A percentile compares a stretch with the other conserved stretches of the same genome.
phyloP scores from a whole-genome alignment of 1,284 basidiomycete genomes.

The Cryptococcus maquisensis region DNA sequence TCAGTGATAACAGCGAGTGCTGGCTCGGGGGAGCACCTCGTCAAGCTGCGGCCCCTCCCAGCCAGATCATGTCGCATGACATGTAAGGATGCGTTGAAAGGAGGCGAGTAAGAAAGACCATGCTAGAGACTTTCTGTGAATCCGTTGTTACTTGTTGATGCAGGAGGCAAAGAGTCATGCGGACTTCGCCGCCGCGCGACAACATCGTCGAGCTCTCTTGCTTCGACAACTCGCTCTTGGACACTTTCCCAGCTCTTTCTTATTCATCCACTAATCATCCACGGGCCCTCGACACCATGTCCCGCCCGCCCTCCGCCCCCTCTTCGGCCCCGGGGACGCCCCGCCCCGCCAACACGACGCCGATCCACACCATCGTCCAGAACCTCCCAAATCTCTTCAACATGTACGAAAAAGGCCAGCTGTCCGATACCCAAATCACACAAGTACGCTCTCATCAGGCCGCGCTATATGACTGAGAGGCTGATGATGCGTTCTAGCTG shows the following conservation, averaged over 20 bases:
- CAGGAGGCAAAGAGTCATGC: too few relatives aligned
- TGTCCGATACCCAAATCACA: conserved; percentile 9
- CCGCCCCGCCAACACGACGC: neutral
- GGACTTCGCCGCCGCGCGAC: too few relatives aligned
- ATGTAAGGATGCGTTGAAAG: neutral
- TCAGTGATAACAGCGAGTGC: too few relatives aligned
- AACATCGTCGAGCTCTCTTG: too few relatives aligned
- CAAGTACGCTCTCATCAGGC: conserved; percentile 10
- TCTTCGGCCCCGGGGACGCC: neutral
- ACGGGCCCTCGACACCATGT: too few relatives aligned
- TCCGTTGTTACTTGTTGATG: too few relatives aligned
- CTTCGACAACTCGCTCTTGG: too few relatives aligned
- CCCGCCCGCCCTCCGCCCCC: neutral
- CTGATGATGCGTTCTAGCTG: neutral
- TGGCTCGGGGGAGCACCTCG: neutral
- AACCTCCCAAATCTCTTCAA: conserved; percentile 17
- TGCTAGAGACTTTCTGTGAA: too few relatives aligned
- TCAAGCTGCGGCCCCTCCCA: neutral
- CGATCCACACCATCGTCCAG: conserved; percentile 14
- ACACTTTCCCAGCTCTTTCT: too few relatives aligned
- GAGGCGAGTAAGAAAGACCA: neutral
- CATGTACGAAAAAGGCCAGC: conserved; percentile 8
- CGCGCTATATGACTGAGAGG: neutral
- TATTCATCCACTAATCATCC: too few relatives aligned
- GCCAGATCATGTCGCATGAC: too few relatives aligned